phyloP scores from a whole-genome alignment of 441 rosid species.

The Adansonia grandidieri region DNA sequence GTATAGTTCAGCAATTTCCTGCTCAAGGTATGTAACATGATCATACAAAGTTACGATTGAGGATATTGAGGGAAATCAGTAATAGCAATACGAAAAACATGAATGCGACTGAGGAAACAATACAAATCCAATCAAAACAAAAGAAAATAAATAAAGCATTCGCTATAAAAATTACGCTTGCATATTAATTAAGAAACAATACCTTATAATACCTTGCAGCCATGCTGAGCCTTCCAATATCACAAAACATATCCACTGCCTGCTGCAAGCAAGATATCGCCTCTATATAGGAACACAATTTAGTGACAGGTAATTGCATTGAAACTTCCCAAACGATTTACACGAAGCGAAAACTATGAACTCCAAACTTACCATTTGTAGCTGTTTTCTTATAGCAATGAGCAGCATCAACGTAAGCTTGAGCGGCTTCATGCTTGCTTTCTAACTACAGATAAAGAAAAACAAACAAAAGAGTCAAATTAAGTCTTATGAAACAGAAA shows the following conservation, averaged over 20 bases:
- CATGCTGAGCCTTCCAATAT: constrained; percentile 94
- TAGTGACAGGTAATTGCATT: neutral
- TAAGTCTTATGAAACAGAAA: neutral
- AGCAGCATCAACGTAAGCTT: constrained; percentile 90
- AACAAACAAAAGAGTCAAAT: constrained; percentile 4
- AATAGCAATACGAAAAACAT: no score
- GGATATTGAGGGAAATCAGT: neutral
- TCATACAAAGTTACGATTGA: neutral
- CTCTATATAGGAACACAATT: constrained; percentile 52
- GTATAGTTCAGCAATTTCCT: constrained; percentile 92
- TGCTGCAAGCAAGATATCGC: constrained; percentile 84
- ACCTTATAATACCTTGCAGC: constrained; percentile 99
- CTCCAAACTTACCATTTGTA: constrained; percentile 59
- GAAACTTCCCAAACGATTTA: neutral
- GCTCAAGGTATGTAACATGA: constrained; percentile 15
- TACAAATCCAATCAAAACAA: neutral
- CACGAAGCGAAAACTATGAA: neutral
- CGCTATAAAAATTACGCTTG: neutral
- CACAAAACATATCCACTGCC: constrained; percentile 84
- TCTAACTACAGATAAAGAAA: constrained; percentile 59
- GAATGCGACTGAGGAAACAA: neutral
- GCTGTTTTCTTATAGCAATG: constrained; percentile 92
- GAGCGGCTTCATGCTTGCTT: constrained; percentile 97
- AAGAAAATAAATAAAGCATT: neutral
- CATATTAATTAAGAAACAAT: constrained; percentile 14